Evolutionary conservation across 1,284 basidiomycete species (phyloP), one percentile per base, ranked within the genome.

Genomic region (Fomitopsis palustris): DNA sequence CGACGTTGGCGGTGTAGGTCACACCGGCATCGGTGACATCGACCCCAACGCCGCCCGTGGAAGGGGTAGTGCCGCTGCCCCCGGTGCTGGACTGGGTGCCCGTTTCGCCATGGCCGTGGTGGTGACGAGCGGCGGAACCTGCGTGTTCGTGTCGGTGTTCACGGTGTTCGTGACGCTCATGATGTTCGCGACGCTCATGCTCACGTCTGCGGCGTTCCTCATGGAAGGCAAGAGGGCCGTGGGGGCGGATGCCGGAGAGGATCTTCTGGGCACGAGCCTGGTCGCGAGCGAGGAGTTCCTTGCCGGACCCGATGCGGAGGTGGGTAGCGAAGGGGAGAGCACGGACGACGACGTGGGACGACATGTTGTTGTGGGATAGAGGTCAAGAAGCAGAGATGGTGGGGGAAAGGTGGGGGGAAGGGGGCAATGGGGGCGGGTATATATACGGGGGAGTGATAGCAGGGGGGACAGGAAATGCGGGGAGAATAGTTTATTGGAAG

Each of bases 11-110:
- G 52, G 80, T 74, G 70, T 88, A 87, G 38, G 75, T 75, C 39
- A 82, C 78, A 55, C 81, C 81, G 51, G 82, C 74, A 68, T 86
- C 80, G 31, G 79, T 84, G 25, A 82, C 83, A 54, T 83, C 77
- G 56, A 86, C 78, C 47, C 75, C 77, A 33, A 73, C 65, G 49
- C 63, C 64, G 8, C 19, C 49, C 6, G 49, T 2, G 37, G 63
- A 35, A 7, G 62, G 55, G 21, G 62, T 53, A 19, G 60, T 57
- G 23, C 57, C 58, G 27, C 29, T 54, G 14, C 47, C 6, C 17
- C 38, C 56, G 3, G 56, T 25, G 45, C 54, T 43, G 23, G 54
- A 55, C 17, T 56, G 58, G 19, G 59, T 56, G 21, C 58, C 56
- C 16, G 59, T 62, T 65, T 62, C 57, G 57, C 66, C 29, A 42